A percentile compares a stretch with the other conserved stretches of the same genome.
Conservation (phyloP, 345 rosid genomes). For the Erucastrum elatum region DNA sequence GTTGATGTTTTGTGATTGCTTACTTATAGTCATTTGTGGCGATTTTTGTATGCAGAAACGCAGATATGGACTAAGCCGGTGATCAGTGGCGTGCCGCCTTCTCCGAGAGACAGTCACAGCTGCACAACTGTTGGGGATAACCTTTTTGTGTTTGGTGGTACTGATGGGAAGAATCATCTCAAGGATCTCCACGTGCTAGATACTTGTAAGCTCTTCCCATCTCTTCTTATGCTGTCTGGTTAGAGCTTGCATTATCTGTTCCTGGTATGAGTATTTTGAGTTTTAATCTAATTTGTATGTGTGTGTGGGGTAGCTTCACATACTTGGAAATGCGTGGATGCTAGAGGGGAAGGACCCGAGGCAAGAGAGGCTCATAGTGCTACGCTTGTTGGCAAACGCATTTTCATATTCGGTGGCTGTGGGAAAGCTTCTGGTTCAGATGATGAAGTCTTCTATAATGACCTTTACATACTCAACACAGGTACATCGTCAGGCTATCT, state of each 20-base stretch:
- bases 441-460: slow-evolving; percentile 79
- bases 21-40: neutral
- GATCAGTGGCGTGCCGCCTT: slow-evolving; percentile 66
- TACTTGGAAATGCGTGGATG: slow-evolving; percentile 74
- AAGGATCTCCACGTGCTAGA: slow-evolving; percentile 82
- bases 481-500: slow-evolving; percentile 45
- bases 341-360: slow-evolving; percentile 85
- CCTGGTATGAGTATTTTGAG: neutral
- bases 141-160: slow-evolving; percentile 89
- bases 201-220: slow-evolving; percentile 59
- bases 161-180: slow-evolving; percentile 76
- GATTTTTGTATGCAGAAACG: slow-evolving; percentile 48
- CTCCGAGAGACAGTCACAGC: slow-evolving; percentile 91
- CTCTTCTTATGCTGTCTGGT: neutral
- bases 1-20: too few species aligned
- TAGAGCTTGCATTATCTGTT: slow-evolving; percentile 1
- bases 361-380: slow-evolving; percentile 95
- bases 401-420: slow-evolving; percentile 90
- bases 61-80: slow-evolving; percentile 80
- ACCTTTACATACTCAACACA: slow-evolving; percentile 80
- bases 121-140: slow-evolving; percentile 76
- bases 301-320: slow-evolving; percentile 59
- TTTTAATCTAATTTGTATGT: neutral
- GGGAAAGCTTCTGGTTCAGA: slow-evolving; percentile 63
- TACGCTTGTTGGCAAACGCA: slow-evolving; percentile 73